Percentiles rank a stretch among this genome's conserved stretches.
phyloP scores from a whole-genome alignment of 257 asterid genomes.

The Solanum etuberosum region DNA sequence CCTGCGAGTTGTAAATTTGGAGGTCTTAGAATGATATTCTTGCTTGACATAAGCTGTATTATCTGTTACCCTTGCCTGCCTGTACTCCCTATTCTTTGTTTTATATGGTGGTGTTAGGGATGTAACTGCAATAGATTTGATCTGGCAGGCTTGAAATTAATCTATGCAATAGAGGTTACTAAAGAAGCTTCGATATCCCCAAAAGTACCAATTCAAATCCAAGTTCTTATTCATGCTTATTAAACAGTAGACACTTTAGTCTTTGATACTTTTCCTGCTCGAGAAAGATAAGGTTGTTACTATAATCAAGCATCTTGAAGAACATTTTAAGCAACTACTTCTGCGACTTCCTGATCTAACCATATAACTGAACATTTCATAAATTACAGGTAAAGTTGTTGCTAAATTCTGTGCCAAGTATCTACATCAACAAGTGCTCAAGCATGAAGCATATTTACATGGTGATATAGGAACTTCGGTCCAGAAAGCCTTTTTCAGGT shows the following conservation, averaged over 20 bases:
- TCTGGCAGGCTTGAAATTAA: not conserved
- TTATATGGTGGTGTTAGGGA: not conserved
- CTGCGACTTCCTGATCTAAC: not conserved
- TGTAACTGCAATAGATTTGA: not conserved
- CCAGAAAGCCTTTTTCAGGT: constrained; percentile 87
- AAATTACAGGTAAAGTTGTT: constrained; percentile 78
- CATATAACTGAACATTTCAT: constrained; percentile 1
- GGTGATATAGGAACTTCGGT: constrained; percentile 88
- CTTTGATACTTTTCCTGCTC: not conserved
- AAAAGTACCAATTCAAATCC: not conserved
- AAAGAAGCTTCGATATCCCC: not conserved
- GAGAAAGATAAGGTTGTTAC: not conserved
- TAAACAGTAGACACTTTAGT: not conserved
- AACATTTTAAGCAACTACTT: not conserved
- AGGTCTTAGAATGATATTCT: not conserved
- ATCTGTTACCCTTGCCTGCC: not conserved
- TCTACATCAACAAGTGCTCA: constrained; percentile 93
- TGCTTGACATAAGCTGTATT: not conserved
- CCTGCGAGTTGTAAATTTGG: not conserved
- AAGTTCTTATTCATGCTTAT: not conserved
- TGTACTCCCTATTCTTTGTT: not conserved
- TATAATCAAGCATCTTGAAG: not conserved
- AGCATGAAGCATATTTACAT: constrained; percentile 70
- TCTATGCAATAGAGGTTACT: not conserved
- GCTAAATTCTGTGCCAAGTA: constrained; percentile 96